Evolutionary conservation across 345 rosid species (phyloP), one percentile per base, ranked within the genome.

Genomic region (Populus alba): DNA sequence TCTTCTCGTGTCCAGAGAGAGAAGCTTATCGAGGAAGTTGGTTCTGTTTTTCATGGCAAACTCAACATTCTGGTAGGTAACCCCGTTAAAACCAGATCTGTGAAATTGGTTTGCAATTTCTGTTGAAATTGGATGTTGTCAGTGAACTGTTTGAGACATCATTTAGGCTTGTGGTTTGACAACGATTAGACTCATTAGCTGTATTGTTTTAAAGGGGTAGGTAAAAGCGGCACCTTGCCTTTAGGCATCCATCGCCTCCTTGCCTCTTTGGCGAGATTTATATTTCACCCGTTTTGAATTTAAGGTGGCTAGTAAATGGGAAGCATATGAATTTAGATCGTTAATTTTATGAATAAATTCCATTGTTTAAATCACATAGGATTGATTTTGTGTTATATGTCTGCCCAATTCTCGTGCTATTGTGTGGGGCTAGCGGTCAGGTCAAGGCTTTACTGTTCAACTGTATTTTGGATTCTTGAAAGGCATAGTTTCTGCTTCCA

Each of bases 11-110:
- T 74, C 33, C 92, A 91, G 78, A 86, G 95, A 59, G 88, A 83
- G 84, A 79, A 81, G 69, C 82, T 94, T 75, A 86, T 91, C 18
- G 72, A 83, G 68, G 88, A 94, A 49, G 94, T 89, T 68, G 82
- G 82, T 12, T 81, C 89, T 45, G 51, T 80, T 66, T 90, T 86
- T 80, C 72, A 51, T 45, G 94, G 94, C 83, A 86, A 83, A 82
- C 90, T 94, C 72, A 86, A 91, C 77, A 90, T 94, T 57, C 90
- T 94, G 51, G 98, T 91, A 68, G 87, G 90, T 77, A 57, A 70
- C 25, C 12, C 62, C 22, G 62, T 7, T 8, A 55, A 55, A 20
- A 55, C 5, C 3, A 20, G 62, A 25, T 22, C 62, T 22, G n/a
- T 22, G 25, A 55, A 20, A 55, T 22, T 20, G 23, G 4, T 55